phyloP scores from a whole-genome alignment of 2,329 filamentous ascomycete genomes.

The Colletotrichum abscissum region DNA sequence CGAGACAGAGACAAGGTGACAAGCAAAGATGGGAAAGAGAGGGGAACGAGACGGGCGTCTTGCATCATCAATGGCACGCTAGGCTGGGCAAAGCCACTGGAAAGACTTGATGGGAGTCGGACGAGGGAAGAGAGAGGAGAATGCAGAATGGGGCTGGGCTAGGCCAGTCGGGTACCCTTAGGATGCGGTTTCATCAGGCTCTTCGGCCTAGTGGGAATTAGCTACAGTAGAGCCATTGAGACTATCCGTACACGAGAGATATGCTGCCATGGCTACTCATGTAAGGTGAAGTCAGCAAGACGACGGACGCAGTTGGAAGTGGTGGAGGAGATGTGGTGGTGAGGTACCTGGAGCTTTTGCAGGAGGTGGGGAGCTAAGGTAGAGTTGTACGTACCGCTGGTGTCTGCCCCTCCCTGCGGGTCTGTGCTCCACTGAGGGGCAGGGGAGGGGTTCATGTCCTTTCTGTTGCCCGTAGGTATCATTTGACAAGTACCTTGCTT shows the following conservation, averaged over 20 bases:
- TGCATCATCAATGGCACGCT: slow-evolving; percentile 24
- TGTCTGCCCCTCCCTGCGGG: not conserved
- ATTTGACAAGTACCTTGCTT: too few species aligned
- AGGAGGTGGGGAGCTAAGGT: not conserved
- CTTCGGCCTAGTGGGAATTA: not conserved
- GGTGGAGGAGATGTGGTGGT: not conserved
- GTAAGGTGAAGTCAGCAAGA: slow-evolving; percentile 9
- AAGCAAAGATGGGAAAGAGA: not conserved
- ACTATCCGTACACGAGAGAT: not conserved
- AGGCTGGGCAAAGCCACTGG: not conserved
- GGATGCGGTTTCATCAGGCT: slow-evolving; percentile 18
- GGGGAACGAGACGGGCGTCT: slow-evolving; percentile 3
- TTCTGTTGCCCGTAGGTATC: too few species aligned
- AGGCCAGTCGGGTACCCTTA: too few species aligned
- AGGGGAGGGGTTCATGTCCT: not conserved
- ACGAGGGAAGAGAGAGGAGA: not conserved
- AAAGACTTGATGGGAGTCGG: too few species aligned
- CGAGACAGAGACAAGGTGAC: not conserved
- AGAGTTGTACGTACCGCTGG: not conserved
- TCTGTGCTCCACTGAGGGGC: not conserved
- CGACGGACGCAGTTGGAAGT: not conserved
- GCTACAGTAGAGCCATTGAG: not conserved
- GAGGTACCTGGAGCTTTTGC: not conserved
- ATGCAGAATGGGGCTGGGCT: not conserved
- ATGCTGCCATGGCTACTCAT: not conserved